Percentiles rank a stretch among this genome's conserved stretches.
These are phyloP conservation scores for Acer campestre DNA, from an alignment of 345 rosid species.

Conservation along the genomic window DNA sequence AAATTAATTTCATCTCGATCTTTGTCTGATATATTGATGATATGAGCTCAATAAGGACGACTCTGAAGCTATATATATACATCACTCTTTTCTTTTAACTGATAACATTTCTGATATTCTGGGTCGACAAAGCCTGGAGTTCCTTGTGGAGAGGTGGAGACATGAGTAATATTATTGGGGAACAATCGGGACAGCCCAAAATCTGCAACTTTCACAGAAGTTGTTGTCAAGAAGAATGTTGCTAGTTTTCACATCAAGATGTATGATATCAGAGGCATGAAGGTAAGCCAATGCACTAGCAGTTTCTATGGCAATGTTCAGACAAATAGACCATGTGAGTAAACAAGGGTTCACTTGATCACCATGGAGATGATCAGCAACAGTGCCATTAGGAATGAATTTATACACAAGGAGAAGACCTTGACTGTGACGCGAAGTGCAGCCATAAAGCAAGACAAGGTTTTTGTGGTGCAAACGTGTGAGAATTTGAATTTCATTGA, in stretches of 20 bases:
- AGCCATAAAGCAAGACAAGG: slow-evolving; percentile 70
- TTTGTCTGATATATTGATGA: slow-evolving; percentile 55
- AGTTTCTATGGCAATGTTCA: slow-evolving; percentile 66
- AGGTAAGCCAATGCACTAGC: slow-evolving; percentile 67
- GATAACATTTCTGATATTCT: slow-evolving; percentile 61
- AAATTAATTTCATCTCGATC: slow-evolving; percentile 59
- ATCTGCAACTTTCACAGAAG: slow-evolving; percentile 69
- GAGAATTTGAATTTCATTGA: slow-evolving; percentile 59
- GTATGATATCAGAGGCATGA: slow-evolving; percentile 59
- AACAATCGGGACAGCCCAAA: slow-evolving; percentile 63
- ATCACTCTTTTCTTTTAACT: slow-evolving; percentile 65
- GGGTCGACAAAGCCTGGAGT: slow-evolving; percentile 76
- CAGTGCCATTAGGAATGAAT: slow-evolving; percentile 59
- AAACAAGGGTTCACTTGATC: slow-evolving; percentile 30
- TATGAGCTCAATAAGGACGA: slow-evolving; percentile 62
- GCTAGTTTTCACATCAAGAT: slow-evolving; percentile 63
- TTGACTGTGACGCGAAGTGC: slow-evolving; percentile 54
- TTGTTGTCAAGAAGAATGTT: slow-evolving; percentile 69
- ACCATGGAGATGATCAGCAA: slow-evolving; percentile 70
- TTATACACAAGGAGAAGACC: slow-evolving; percentile 72
- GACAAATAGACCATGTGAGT: slow-evolving; percentile 52
- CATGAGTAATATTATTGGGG: slow-evolving; percentile 57
- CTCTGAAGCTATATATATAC: slow-evolving; percentile 78
- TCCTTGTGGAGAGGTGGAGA: slow-evolving; percentile 79
- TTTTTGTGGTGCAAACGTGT: slow-evolving; percentile 65